Conservation (phyloP, 2,329 filamentous ascomycete genomes). For the Pseudogymnoascus verrucosus region DNA sequence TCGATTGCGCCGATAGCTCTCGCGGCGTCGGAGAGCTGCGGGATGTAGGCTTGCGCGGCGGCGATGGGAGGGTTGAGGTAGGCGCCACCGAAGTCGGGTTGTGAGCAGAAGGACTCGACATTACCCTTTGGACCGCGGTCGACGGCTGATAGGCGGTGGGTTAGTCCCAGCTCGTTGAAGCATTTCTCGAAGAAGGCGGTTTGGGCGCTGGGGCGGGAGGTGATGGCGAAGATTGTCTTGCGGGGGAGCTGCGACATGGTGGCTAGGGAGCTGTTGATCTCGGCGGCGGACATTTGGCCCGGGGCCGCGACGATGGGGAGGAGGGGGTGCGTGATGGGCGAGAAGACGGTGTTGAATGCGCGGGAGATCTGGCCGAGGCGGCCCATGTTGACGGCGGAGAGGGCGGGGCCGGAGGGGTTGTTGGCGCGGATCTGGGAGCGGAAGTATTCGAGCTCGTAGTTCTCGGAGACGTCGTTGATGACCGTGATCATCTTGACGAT, state of each 20-base stretch:
- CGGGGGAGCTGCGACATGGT: constrained; percentile 74
- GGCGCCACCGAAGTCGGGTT: constrained; percentile 71
- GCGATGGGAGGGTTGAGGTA: constrained; percentile 69
- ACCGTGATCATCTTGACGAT: constrained; percentile 89
- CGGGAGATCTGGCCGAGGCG: constrained; percentile 78
- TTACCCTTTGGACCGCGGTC: constrained; percentile 60
- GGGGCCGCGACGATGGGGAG: constrained; percentile 78
- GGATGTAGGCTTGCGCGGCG: constrained; percentile 49
- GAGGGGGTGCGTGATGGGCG: constrained; percentile 69
- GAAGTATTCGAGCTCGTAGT: constrained; percentile 87
- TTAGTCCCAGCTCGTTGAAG: constrained; percentile 76
- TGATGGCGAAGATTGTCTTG: constrained; percentile 73
- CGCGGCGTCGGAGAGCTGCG: constrained; percentile 65
- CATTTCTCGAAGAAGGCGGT: constrained; percentile 82
- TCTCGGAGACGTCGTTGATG: constrained; percentile 73
- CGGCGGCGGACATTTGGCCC: constrained; percentile 75
- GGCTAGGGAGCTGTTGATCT: constrained; percentile 73
- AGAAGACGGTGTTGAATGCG: constrained; percentile 70
- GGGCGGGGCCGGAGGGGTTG: constrained; percentile 60
- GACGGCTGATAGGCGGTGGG: constrained; percentile 69
- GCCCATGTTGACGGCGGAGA: constrained; percentile 84
- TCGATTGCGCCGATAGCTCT: constrained; percentile 73
- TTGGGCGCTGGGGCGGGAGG: constrained; percentile 59
- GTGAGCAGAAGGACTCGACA: constrained; percentile 64
- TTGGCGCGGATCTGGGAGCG: constrained; percentile 65